Evolutionary conservation across 2,329 filamentous ascomycete species (phyloP), one percentile per base, ranked within the genome.

Genomic region (Tolypocladium sp.): DNA sequence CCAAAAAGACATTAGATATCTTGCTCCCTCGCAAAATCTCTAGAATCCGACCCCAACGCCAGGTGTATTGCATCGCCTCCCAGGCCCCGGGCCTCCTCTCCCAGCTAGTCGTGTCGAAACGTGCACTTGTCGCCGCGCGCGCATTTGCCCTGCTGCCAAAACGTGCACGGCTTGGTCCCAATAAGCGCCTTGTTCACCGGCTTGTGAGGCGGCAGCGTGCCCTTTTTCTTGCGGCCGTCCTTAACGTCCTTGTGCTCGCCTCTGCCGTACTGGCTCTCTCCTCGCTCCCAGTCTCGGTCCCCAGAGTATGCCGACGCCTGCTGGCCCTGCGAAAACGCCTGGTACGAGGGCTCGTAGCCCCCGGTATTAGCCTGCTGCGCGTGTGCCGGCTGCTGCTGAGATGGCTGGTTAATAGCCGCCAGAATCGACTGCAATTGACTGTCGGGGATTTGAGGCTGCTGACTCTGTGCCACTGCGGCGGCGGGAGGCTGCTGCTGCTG

Each of bases 71-170:
- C 20, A 33, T 13, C 27, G 17, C 25, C 49, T 20, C 49, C 9
- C 30, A 22, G 1, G 9, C 8, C 25, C 49, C 27, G 4, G 13
- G 49, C 17, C 27, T 35, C 4, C 20, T n/a, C n/a, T 12, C 20
- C 10, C 49, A 55, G 27, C 58, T 59, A 75, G 56, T 89, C 86
- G 68, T 91, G 88, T 59, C 87, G 80, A 71, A 88, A 91, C 2
- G 88, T 90, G 74, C 88, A 91, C 66, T 85, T 85, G 41, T 88
- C 86, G 27, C 88, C 88, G 69, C 90, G 87, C 8, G 83, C 84
- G 73, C 88, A 91, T 68, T 86, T 86, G 17, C 88, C 88, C 68
- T 88, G 83, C 60, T 83, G 79, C 78, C 79, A 91, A 70, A 90
- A 91, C 25, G 81, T 81, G 70, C 88, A 91, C 6, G 86, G 80